Conservation (phyloP, 108 stramenopile species). For the Hondaea fermentalgiana region DNA sequence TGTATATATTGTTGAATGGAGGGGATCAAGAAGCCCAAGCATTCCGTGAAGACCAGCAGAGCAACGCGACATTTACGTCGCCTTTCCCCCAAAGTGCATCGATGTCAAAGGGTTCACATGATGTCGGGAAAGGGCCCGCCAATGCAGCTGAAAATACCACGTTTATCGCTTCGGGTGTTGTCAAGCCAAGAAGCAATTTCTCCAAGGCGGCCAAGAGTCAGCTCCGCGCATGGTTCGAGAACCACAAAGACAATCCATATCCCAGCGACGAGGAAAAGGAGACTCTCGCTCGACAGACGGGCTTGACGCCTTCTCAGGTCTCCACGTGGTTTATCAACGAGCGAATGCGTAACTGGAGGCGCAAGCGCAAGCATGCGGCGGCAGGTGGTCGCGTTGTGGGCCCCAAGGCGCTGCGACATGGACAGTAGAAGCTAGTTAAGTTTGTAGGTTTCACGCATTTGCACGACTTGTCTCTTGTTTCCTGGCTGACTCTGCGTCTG, state of each 20-base stretch:
- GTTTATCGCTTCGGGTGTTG: background rate
- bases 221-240: background rate
- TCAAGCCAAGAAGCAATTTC: background rate
- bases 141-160: background rate
- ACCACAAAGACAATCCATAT: background rate
- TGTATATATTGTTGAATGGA: background rate
- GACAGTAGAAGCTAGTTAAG: too few relatives aligned
- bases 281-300: background rate
- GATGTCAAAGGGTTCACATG: too few relatives aligned
- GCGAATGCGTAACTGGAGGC: background rate
- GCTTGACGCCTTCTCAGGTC: background rate
- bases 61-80: too few relatives aligned
- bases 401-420: background rate
- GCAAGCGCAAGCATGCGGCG: background rate
- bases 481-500: too few relatives aligned
- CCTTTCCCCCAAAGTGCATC: too few relatives aligned
- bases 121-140: background rate
- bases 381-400: background rate
- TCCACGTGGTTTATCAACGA: slow-evolving; percentile 3
- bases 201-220: background rate
- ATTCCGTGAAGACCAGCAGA: too few relatives aligned
- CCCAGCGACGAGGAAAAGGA: background rate
- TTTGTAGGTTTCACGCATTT: too few relatives aligned
- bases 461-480: too few relatives aligned
- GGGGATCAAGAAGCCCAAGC: background rate